Conservation (phyloP, 495 filamentous ascomycete genomes). For the Xylaria nigripes region DNA sequence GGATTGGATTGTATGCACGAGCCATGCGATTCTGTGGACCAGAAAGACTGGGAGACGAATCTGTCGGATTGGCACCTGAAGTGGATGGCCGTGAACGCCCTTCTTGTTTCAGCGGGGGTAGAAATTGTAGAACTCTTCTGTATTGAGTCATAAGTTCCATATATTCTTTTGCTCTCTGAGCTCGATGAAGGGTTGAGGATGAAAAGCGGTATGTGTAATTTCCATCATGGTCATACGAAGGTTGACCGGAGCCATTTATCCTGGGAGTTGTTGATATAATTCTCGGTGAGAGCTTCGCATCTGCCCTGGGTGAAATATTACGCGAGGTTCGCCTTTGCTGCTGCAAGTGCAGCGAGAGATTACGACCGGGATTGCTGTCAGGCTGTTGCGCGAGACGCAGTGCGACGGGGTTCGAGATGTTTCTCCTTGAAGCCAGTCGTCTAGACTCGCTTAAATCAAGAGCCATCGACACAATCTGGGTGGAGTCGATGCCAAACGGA, state of each 20-base stretch:
- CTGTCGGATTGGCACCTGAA: slow-evolving; percentile 17
- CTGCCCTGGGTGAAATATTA: slow-evolving; percentile 49
- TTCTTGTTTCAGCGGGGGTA: slow-evolving; percentile 59
- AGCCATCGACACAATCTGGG: slow-evolving; percentile 85
- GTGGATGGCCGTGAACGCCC: slow-evolving; percentile 19
- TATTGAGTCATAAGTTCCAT: slow-evolving; percentile 78
- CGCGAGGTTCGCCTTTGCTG: slow-evolving; percentile 53
- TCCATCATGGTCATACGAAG: slow-evolving; percentile 34
- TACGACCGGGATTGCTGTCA: slow-evolving; percentile 39
- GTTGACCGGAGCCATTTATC: slow-evolving; percentile 36
- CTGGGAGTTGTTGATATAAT: slow-evolving; percentile 21
- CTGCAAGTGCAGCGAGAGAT: slow-evolving; percentile 56
- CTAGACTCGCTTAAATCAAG: slow-evolving; percentile 81
- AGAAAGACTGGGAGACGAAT: slow-evolving; percentile 8
- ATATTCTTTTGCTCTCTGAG: slow-evolving; percentile 67
- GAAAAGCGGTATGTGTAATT: slow-evolving; percentile 57
- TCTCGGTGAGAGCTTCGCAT: slow-evolving; percentile 30
- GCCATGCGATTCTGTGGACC: slow-evolving; percentile 30
- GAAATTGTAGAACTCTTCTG: slow-evolving; percentile 60
- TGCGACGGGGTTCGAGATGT: slow-evolving; percentile 42
- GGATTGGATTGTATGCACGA: slow-evolving; percentile 75
- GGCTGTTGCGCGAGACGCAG: slow-evolving; percentile 38
- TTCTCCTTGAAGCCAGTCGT: slow-evolving; percentile 49
- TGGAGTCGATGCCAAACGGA: slow-evolving; percentile 59
- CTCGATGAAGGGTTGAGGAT: slow-evolving; percentile 64